These are phyloP conservation scores for Saccharomycopsis synnaedendra DNA, from an alignment of 805 yeast genomes.

Conservation along the genomic window DNA sequence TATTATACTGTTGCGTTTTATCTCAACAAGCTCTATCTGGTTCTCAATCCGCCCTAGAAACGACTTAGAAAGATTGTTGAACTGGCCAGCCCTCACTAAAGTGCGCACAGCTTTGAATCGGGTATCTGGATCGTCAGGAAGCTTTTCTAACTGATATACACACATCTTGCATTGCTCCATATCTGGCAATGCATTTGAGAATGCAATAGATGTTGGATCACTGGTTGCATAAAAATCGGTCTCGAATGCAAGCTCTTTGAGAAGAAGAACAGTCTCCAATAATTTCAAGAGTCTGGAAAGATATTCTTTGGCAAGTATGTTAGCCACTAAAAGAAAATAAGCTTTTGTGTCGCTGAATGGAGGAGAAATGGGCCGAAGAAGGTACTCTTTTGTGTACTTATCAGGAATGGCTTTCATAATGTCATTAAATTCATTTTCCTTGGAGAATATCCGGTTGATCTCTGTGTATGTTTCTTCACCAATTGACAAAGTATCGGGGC, in stretches of 20 bases:
- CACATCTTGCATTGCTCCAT: conserved; percentile 14
- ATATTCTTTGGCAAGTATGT: conserved; percentile 13
- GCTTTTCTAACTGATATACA: conserved; percentile 11
- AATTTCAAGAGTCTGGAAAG: conserved; percentile 11
- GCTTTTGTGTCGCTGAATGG: conserved; percentile 7
- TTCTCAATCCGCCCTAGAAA: conserved; percentile 13
- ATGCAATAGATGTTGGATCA: not conserved
- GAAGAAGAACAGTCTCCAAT: conserved; percentile 6
- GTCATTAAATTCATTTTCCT: conserved; percentile 22
- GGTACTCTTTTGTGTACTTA: conserved; percentile 1
- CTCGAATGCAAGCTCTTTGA: conserved; percentile 13
- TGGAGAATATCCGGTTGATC: conserved; percentile 16
- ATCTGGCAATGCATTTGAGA: conserved; percentile 9
- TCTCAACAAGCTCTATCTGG: conserved; percentile 13
- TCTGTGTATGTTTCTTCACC: conserved; percentile 16
- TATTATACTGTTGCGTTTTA: conserved; percentile 14
- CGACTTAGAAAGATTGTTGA: conserved; percentile 17
- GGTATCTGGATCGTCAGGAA: conserved; percentile 16
- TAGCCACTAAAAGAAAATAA: conserved; percentile 1
- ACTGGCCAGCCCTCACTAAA: conserved; percentile 15
- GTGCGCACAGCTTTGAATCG: conserved; percentile 10
- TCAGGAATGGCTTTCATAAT: conserved; percentile 14
- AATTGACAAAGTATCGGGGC: not conserved
- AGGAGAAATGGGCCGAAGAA: conserved; percentile 4
- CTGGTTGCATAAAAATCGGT: conserved; percentile 8